phyloP scores from a whole-genome alignment of 495 filamentous ascomycete species.

The Aspergillus incahuasiensis region DNA sequence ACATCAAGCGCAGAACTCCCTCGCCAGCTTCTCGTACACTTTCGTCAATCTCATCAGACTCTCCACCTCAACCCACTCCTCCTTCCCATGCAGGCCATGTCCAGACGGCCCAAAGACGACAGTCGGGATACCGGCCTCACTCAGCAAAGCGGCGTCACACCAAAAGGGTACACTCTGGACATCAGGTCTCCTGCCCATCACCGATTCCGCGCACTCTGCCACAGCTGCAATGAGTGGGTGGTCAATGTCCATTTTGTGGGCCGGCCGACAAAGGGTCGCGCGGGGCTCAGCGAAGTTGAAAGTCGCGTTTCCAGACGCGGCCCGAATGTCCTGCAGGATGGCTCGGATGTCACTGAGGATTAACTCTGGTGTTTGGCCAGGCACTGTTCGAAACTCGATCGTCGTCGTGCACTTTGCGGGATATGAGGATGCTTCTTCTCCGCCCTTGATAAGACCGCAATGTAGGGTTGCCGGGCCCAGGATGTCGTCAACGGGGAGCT shows the following conservation, averaged over 20 bases:
- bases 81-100: constrained; percentile 38
- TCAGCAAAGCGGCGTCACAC: constrained; percentile 42
- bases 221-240: constrained; percentile 33
- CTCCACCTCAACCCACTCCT: constrained; percentile 43
- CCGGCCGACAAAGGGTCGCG: constrained; percentile 31
- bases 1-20: constrained; percentile 27
- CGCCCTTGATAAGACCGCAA: constrained; percentile 42
- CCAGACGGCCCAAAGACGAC: constrained; percentile 42
- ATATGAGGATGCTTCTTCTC: constrained; percentile 45
- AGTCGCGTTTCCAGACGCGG: constrained; percentile 13
- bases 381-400: constrained; percentile 42
- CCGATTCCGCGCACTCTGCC: constrained; percentile 15
- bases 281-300: constrained; percentile 29
- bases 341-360: constrained; percentile 26
- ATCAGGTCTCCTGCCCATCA: constrained; percentile 14
- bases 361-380: constrained; percentile 28
- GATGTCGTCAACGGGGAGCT: constrained; percentile 29
- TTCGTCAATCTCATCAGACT: constrained; percentile 25
- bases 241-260: constrained; percentile 25
- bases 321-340: constrained; percentile 19
- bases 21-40: constrained; percentile 21
- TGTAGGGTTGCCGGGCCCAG: constrained; percentile 36
- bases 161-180: constrained; percentile 31
- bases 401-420: constrained; percentile 39
- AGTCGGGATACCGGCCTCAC: constrained; percentile 33